phyloP scores from a whole-genome alignment of 371 early-diverging fungal species.

The Circinella umbellata region DNA sequence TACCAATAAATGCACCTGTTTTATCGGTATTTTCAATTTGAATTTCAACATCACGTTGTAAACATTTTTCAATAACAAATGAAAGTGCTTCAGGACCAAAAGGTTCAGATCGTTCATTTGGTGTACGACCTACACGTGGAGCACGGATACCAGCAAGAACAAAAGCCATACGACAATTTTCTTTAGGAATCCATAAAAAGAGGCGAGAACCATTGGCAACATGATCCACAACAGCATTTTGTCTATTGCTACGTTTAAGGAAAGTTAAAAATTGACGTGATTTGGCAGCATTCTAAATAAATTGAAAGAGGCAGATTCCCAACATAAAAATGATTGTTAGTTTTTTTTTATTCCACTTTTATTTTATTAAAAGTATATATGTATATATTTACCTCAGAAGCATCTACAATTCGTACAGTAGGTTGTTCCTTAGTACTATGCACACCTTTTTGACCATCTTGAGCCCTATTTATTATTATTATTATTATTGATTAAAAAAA shows the following conservation, averaged over 20 bases:
- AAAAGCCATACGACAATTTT: slow-evolving; percentile 83
- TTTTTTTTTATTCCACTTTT: neutral
- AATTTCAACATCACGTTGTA: slow-evolving; percentile 92
- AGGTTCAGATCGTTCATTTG: slow-evolving; percentile 82
- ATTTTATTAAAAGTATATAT: neutral
- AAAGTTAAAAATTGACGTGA: slow-evolving; percentile 86
- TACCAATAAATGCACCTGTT: slow-evolving; percentile 89
- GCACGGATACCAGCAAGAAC: slow-evolving; percentile 81
- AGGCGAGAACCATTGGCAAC: slow-evolving; percentile 87
- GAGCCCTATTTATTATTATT: slow-evolving; percentile 46
- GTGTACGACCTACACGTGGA: slow-evolving; percentile 70
- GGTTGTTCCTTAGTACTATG: slow-evolving; percentile 84
- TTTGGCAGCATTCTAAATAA: slow-evolving; percentile 65
- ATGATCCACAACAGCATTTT: slow-evolving; percentile 85
- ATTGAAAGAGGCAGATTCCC: neutral
- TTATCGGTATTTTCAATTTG: slow-evolving; percentile 88
- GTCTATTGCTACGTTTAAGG: slow-evolving; percentile 78
- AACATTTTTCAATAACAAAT: slow-evolving; percentile 63
- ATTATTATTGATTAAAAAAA: neutral
- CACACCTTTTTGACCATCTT: slow-evolving; percentile 72
- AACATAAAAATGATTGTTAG: no score
- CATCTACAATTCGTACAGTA: slow-evolving; percentile 67
- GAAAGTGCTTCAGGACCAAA: slow-evolving; percentile 86
- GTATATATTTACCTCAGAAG: slow-evolving; percentile 56
- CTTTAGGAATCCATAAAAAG: slow-evolving; percentile 83